A percentile compares a stretch with the other conserved stretches of the same genome.
phyloP scores from a whole-genome alignment of 2,329 filamentous ascomycete species.

The Phialophora chinensis region DNA sequence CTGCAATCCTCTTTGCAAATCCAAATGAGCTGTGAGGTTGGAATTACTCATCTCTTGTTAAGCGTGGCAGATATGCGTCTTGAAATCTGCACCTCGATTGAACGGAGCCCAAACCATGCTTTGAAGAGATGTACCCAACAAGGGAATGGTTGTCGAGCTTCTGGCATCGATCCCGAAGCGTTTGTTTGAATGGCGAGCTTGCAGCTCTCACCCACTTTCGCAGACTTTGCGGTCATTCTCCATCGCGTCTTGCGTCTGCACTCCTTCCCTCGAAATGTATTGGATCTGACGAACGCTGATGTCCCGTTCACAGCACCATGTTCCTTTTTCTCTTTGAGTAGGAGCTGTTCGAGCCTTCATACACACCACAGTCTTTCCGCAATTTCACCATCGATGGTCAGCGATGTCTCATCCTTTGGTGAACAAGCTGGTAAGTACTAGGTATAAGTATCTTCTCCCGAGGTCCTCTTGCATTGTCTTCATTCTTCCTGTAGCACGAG shows the following conservation, averaged over 20 bases:
- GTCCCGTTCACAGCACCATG: background rate
- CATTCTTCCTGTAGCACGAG: background rate
- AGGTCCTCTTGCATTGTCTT: background rate
- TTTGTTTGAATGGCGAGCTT: background rate
- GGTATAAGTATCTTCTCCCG: slow-evolving; percentile 11
- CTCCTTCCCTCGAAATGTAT: background rate
- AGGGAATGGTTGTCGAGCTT: background rate
- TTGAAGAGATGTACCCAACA: background rate
- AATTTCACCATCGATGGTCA: slow-evolving; percentile 15
- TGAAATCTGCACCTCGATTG: background rate
- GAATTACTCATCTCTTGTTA: background rate
- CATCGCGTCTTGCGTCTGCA: background rate
- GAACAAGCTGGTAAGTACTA: background rate
- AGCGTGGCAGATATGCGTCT: background rate
- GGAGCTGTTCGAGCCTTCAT: background rate
- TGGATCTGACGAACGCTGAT: slow-evolving; percentile 1
- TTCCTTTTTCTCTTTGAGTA: background rate
- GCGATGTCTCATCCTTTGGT: slow-evolving; percentile 20
- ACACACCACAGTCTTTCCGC: background rate
- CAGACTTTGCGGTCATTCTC: slow-evolving; percentile 15
- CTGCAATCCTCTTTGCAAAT: background rate
- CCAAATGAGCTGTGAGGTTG: background rate
- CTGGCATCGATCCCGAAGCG: background rate
- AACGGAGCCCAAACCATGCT: background rate
- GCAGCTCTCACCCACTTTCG: background rate